phyloP scores from a whole-genome alignment of 1,139 yeast species.

The Kodamaea fungicola region DNA sequence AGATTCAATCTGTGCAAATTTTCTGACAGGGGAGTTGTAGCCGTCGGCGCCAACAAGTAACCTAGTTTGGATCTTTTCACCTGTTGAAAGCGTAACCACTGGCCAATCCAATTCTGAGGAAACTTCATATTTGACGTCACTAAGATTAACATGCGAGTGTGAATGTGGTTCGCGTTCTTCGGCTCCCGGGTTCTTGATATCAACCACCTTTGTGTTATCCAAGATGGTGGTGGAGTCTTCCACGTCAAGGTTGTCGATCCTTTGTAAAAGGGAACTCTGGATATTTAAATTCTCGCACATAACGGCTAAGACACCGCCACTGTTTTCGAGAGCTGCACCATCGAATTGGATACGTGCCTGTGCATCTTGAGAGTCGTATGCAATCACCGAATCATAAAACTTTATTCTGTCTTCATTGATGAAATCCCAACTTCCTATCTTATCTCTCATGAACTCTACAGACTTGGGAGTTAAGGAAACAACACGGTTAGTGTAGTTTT shows the following conservation, averaged over 20 bases:
- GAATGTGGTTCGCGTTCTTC: conserved; percentile 10
- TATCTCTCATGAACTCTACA: conserved; percentile 55
- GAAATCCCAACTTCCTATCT: conserved; percentile 74
- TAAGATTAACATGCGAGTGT: conserved; percentile 11
- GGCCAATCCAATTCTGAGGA: conserved; percentile 66
- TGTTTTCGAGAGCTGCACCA: conserved; percentile 41
- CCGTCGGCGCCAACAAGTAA: conserved; percentile 95
- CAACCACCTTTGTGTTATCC: conserved; percentile 65
- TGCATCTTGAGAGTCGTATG: conserved; percentile 76
- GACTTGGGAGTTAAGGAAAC: conserved; percentile 84
- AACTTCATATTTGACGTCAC: conserved; percentile 12
- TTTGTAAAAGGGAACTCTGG: conserved; percentile 63
- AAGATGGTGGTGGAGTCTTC: conserved; percentile 43
- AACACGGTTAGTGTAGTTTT: conserved; percentile 69
- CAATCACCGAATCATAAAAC: conserved; percentile 75
- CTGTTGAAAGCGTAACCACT: conserved; percentile 62
- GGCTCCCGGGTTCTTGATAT: conserved; percentile 28
- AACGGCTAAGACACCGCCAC: conserved; percentile 50
- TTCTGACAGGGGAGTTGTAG: conserved; percentile 87
- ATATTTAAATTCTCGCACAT: conserved; percentile 89
- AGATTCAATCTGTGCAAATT: conserved; percentile 74
- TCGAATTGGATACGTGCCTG: conserved; percentile 73
- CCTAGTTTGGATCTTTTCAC: conserved; percentile 62
- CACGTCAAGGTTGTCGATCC: conserved; percentile 50
- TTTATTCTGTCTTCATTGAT: conserved; percentile 68